Conservation (phyloP, 2,329 filamentous ascomycete species). For the Colletotrichum lupini region DNA sequence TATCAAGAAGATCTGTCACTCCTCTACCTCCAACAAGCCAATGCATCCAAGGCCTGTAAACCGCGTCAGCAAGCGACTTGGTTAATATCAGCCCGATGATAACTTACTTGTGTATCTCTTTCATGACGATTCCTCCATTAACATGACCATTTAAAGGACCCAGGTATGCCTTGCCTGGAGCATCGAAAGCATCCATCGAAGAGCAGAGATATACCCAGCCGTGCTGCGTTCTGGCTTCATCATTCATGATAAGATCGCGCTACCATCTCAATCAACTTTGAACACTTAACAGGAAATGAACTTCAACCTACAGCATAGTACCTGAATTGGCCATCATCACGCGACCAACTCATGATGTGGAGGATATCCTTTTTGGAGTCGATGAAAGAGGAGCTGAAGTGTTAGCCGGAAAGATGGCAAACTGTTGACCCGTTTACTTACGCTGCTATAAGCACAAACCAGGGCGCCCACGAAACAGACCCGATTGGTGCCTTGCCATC, state of each 20-base stretch:
- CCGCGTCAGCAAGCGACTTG: no score
- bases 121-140: no score
- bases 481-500: background rate
- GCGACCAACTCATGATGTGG: background rate
- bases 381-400: background rate
- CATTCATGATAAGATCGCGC: background rate
- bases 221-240: background rate
- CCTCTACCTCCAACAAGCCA: no score
- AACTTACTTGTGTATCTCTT: no score
- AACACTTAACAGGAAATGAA: background rate
- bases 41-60: no score
- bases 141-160: background rate
- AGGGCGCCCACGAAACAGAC: background rate
- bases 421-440: background rate
- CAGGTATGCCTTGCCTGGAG: background rate
- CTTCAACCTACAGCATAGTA: background rate
- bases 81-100: no score
- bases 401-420: background rate
- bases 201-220: background rate
- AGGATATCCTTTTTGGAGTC: background rate
- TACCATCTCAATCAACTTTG: background rate
- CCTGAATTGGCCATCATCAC: background rate
- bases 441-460: background rate
- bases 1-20: no score
- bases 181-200: background rate